A percentile compares a stretch with the other conserved stretches of the same genome.
phyloP scores from a whole-genome alignment of 2,329 filamentous ascomycete genomes.

The Pseudonectria foliicola region DNA sequence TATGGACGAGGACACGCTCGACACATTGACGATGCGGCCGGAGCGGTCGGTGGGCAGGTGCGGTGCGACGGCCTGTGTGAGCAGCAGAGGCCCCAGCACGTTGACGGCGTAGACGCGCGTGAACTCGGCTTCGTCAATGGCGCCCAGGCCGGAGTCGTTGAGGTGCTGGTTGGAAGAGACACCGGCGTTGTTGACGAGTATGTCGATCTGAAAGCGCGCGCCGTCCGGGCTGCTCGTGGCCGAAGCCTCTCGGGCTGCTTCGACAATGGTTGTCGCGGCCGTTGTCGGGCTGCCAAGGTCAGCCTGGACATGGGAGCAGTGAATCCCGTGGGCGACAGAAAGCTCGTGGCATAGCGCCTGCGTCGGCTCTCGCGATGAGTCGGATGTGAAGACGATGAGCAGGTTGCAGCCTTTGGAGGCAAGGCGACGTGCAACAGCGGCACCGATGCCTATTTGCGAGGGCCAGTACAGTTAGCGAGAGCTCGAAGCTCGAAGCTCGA shows the following conservation, averaged over 20 bases:
- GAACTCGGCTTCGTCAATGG: conserved; percentile 58
- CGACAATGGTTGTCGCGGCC: conserved; percentile 22
- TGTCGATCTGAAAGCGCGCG: conserved; percentile 51
- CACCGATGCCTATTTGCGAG: conserved; percentile 51
- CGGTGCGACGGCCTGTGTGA: conserved; percentile 65
- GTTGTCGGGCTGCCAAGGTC: conserved; percentile 21
- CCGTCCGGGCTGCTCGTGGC: conserved; percentile 13
- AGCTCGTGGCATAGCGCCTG: conserved; percentile 41
- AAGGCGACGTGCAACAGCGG: conserved; percentile 49
- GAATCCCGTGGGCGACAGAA: conserved; percentile 32
- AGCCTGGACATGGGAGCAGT: conserved; percentile 22
- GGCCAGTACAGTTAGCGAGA: too few relatives aligned
- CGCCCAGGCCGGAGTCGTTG: conserved; percentile 43
- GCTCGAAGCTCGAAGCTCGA: too few relatives aligned
- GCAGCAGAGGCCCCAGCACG: conserved; percentile 70
- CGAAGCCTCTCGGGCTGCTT: conserved; percentile 22
- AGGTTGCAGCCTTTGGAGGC: conserved; percentile 54
- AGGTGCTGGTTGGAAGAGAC: conserved; percentile 58
- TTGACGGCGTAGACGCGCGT: conserved; percentile 69
- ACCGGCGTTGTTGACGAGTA: conserved; percentile 84
- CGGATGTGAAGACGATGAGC: conserved; percentile 53
- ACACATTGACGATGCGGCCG: conserved; percentile 50
- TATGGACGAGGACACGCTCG: conserved; percentile 45
- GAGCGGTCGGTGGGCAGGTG: conserved; percentile 63
- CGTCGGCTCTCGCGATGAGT: conserved; percentile 42